Evolutionary conservation across 2,329 filamentous ascomycete genomes (phyloP), one percentile per base, ranked within the genome.

Genomic region (Cordyceps pruinosa): DNA sequence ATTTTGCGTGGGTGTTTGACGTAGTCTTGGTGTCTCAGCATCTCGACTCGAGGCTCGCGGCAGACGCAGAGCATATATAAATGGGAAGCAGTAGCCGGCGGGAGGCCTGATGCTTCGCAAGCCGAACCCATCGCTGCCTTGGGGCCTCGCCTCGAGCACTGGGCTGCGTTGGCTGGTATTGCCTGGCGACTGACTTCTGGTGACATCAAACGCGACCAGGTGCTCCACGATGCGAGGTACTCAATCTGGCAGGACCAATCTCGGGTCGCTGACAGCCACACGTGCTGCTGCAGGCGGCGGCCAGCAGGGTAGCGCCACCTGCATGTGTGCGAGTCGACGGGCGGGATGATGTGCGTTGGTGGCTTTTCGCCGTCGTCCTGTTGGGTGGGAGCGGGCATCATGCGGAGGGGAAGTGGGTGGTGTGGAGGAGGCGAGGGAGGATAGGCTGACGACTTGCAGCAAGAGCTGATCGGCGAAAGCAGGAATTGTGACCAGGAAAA

Each of bases 201-300:
- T 53, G 50, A 53, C 50, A 34, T 26, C 28, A 23, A 44, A 53
- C 39, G 28, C 37, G 48, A n/a, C 10, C 50, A 35, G 50, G 19
- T 44, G 37, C 37, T 26, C 50, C 50, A 44, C 39, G 51, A 54
- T 47, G 51, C 37, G 17, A 54, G 21, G 41, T 21, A 54, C 51
- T 54, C 21, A 46, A 54, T 54, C 52, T 41, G 25, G 52, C 44
- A 57, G 55, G 34, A 28, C 56, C 56, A 58, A 58, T 58, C 56
- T 58, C 19, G 47, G 32, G 48, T 35, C 48, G 41, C 42, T 19
- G 48, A 39, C 23, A 32, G 49, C 48, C 25, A 47, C 56, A 58
- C 56, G 56, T 58, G 56, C 34, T 41, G 25, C n/a, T 46, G 52
- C 41, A 30, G 42, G 21, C 15, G 28, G 51, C n/a, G 41, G 41